Conservation (phyloP, 2,329 filamentous ascomycete genomes). For the Drechslera avenae region DNA sequence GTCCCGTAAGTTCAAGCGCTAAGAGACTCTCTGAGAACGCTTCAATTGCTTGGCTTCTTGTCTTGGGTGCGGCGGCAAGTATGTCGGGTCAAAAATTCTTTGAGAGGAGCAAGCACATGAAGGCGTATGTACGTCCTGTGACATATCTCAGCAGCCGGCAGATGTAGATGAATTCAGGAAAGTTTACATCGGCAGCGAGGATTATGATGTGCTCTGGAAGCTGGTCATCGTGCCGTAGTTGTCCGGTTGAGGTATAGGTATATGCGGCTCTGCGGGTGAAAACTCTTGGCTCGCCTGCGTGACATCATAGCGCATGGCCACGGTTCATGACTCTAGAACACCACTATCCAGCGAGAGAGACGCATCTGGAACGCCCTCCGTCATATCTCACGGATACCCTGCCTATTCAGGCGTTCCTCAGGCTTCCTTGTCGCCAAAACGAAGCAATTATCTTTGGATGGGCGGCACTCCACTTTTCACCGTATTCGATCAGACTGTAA, state of each 20-base stretch:
- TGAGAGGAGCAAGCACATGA: too few relatives aligned
- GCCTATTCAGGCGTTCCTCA: not conserved
- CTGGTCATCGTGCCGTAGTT: conserved; percentile 4
- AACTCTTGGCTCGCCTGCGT: conserved; percentile 2
- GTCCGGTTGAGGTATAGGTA: conserved; percentile 9
- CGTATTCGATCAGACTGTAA: too few relatives aligned
- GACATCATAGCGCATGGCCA: conserved; percentile 13
- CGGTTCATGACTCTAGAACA: conserved; percentile 5
- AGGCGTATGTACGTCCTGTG: too few relatives aligned
- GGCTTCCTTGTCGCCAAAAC: not conserved
- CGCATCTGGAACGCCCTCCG: not conserved
- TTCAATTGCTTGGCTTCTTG: conserved; percentile 1
- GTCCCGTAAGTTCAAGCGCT: conserved; percentile 2
- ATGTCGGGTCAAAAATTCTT: not conserved
- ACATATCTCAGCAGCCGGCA: not conserved
- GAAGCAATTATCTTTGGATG: too few relatives aligned
- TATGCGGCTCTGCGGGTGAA: conserved; percentile 15
- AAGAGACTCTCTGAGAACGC: not conserved
- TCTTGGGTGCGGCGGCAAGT: not conserved
- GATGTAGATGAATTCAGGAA: not conserved
- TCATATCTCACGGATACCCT: not conserved
- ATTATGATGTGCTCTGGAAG: not conserved
- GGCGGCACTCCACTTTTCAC: too few relatives aligned
- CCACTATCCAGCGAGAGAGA: not conserved
- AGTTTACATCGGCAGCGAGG: not conserved